Conservation (phyloP, 2,329 filamentous ascomycete genomes). For the Curvularia verruculosa region DNA sequence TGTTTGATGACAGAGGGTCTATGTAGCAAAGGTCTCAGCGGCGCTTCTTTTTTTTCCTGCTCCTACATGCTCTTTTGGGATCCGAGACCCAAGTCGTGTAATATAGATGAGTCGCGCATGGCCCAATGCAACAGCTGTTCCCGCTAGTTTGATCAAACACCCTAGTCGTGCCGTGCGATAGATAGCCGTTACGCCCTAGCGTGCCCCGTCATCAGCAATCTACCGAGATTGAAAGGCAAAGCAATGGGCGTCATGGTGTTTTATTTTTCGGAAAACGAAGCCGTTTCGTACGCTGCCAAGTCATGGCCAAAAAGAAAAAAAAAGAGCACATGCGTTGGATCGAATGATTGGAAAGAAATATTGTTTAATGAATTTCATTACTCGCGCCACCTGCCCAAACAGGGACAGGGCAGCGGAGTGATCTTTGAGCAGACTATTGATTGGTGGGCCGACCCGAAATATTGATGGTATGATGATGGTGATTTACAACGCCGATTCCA, state of each 20-base stretch:
- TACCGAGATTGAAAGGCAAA: constrained; percentile 19
- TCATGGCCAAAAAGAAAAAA: background rate
- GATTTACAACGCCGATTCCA: constrained; percentile 16
- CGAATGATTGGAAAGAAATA: background rate
- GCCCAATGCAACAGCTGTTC: constrained; percentile 2
- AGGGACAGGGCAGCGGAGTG: constrained; percentile 7
- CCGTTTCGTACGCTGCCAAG: constrained; percentile 12
- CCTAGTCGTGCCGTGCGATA: constrained; percentile 2
- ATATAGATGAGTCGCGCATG: constrained; percentile 3
- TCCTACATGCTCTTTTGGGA: background rate
- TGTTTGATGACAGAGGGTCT: constrained; percentile 1
- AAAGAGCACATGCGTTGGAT: background rate
- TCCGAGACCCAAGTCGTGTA: background rate
- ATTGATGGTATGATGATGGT: constrained; percentile 10
- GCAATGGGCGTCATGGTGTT: constrained; percentile 1
- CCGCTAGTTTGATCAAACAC: background rate
- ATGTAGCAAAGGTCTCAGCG: background rate
- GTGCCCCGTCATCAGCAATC: constrained; percentile 7
- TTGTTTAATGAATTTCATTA: constrained; percentile 19
- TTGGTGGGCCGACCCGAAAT: constrained; percentile 12
- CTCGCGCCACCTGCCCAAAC: constrained; percentile 13
- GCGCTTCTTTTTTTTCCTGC: background rate
- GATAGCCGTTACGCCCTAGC: constrained; percentile 21
- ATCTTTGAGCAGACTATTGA: background rate
- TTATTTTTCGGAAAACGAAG: background rate